These are phyloP conservation scores for Thielaviopsis euricoi DNA, from an alignment of 2,329 filamentous ascomycete species.

Conservation along the genomic window DNA sequence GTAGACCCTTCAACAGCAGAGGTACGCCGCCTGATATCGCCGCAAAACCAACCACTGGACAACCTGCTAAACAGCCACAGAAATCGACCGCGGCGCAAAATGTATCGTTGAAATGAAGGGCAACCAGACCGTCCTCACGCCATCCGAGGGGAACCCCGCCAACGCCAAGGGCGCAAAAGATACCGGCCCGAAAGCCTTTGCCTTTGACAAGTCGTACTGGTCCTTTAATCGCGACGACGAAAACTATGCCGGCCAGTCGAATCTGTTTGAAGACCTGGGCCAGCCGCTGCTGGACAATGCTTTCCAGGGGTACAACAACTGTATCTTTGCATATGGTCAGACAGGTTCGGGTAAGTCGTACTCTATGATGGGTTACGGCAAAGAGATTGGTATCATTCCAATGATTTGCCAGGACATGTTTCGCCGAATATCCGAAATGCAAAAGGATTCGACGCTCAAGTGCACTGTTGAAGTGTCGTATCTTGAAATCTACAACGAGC, in stretches of 20 bases:
- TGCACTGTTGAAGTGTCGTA: constrained; percentile 98
- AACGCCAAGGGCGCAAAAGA: constrained; percentile 56
- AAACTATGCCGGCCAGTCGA: constrained; percentile 78
- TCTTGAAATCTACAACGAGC: constrained; percentile 97
- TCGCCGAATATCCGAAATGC: constrained; percentile 56
- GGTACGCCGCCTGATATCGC: constrained; percentile 34
- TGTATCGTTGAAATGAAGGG: constrained; percentile 96
- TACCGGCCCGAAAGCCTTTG: constrained; percentile 66
- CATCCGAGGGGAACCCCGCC: constrained; percentile 63
- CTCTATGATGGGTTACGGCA: constrained; percentile 99
- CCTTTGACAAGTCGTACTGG: constrained; percentile 97
- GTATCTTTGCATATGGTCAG: constrained; percentile 97
- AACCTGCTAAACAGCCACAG: constrained; percentile 26
- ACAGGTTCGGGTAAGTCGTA: constrained; percentile 98
- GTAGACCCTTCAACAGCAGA: constrained; percentile 89
- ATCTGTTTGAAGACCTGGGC: constrained; percentile 77
- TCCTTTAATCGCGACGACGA: constrained; percentile 73
- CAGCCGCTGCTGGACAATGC: constrained; percentile 90
- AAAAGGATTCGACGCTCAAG: constrained; percentile 56
- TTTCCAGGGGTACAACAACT: constrained; percentile 97
- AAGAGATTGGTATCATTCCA: constrained; percentile 89
- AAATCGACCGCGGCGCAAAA: constrained; percentile 82
- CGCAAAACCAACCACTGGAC: too few species aligned
- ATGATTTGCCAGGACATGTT: constrained; percentile 98
- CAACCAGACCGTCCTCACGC: constrained; percentile 70